Percentiles rank a stretch among this genome's conserved stretches.
phyloP scores from a whole-genome alignment of 768 basidiomycete genomes.

The Phallus indusiatus region DNA sequence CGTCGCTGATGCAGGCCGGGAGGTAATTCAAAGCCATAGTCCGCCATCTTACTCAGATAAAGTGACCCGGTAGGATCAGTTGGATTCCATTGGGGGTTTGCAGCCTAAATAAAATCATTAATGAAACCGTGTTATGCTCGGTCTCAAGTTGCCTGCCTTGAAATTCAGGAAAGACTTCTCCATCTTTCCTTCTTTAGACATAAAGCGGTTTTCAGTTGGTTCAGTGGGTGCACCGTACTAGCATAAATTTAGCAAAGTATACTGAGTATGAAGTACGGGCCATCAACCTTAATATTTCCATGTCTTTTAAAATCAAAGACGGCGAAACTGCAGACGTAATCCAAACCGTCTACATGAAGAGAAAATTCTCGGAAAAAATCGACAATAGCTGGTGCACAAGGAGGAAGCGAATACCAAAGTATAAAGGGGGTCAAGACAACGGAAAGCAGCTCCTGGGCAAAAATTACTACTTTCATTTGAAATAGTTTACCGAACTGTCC shows the following conservation, averaged over 20 bases:
- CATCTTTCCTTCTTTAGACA: slow-evolving; percentile 95
- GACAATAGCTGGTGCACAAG: slow-evolving; percentile 81
- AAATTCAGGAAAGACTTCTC: slow-evolving; percentile 96
- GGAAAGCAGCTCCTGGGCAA: slow-evolving; percentile 79
- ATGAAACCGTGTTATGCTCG: background rate
- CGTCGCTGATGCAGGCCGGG: background rate
- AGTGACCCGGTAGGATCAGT: slow-evolving; percentile 84
- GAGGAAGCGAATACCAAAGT: slow-evolving; percentile 85
- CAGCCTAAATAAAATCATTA: slow-evolving; percentile 39
- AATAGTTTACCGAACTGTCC: slow-evolving; percentile 88
- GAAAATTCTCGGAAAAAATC: slow-evolving; percentile 99
- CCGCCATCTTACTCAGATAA: slow-evolving; percentile 78
- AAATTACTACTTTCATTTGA: slow-evolving; percentile 83
- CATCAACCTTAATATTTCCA: slow-evolving; percentile 74
- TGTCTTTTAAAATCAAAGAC: slow-evolving; percentile 97
- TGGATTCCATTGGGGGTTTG: slow-evolving; percentile 94
- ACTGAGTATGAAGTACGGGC: background rate
- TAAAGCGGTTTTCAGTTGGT: slow-evolving; percentile 60
- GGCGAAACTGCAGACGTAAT: slow-evolving; percentile 96
- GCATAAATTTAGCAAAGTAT: background rate
- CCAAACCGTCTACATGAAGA: slow-evolving; percentile 91
- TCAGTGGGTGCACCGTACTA: slow-evolving; percentile 80
- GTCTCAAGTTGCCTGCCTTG: slow-evolving; percentile 39
- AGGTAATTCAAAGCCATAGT: slow-evolving; percentile 31
- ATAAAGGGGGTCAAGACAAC: slow-evolving; percentile 93